Percentiles rank a stretch among this genome's conserved stretches.
Evolutionary conservation across 441 rosid genomes (phyloP).

Genomic region (Daphne laureola): DNA sequence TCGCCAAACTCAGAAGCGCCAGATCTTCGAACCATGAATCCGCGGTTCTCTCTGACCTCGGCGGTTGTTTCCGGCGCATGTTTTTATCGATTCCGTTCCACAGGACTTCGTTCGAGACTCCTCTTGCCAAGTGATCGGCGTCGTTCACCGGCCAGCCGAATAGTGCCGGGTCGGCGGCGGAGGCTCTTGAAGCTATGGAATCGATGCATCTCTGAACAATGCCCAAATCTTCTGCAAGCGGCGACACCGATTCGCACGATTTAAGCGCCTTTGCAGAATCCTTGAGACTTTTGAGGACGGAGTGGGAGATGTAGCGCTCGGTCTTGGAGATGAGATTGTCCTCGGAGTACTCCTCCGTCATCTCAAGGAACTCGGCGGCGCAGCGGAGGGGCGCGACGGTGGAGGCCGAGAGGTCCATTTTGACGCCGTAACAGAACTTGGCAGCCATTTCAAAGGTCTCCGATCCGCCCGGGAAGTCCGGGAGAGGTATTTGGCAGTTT

Average conservation of each 20-base stretch:
- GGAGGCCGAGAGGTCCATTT: conserved; percentile 45
- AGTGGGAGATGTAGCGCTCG: conserved; percentile 43
- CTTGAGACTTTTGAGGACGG: conserved; percentile 41
- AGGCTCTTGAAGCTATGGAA: conserved; percentile 38
- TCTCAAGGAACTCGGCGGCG: conserved; percentile 59
- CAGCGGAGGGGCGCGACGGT: conserved; percentile 56
- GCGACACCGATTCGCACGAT: conserved; percentile 47
- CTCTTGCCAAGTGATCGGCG: conserved; percentile 10
- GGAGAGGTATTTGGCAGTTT: conserved; percentile 31
- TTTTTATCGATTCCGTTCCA: conserved; percentile 46
- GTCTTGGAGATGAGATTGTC: conserved; percentile 51
- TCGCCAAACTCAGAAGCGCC: conserved; percentile 31
- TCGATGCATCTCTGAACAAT: conserved; percentile 44
- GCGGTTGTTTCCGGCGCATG: conserved; percentile 17
- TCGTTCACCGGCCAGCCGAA: conserved; percentile 89
- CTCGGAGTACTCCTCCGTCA: conserved; percentile 59
- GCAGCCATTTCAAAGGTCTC: conserved; percentile 59
- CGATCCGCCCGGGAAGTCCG: conserved; percentile 62
- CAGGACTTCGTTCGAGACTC: conserved; percentile 23
- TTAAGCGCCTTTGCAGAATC: conserved; percentile 51
- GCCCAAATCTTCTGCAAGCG: conserved; percentile 35
- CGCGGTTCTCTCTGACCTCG: conserved; percentile 11
- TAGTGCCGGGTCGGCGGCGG: conserved; percentile 52
- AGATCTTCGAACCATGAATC: conserved; percentile 55
- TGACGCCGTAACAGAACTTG: conserved; percentile 71